Conservation (phyloP, 2,329 filamentous ascomycete species). For the Bisporella sp. region DNA sequence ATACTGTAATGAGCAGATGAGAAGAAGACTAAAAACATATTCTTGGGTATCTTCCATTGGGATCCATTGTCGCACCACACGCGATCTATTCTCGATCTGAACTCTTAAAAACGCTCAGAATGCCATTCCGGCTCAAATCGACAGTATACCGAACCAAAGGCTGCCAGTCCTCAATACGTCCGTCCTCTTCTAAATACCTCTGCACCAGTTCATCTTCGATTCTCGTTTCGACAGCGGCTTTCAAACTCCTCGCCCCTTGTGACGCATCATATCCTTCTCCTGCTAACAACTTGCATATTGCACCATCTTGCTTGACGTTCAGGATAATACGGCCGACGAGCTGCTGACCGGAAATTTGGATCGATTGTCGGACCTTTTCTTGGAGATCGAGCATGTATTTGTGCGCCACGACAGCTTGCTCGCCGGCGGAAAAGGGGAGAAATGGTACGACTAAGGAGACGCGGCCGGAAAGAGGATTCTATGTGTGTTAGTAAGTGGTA, state of each 20-base stretch:
- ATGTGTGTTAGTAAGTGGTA: background rate
- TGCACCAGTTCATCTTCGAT: background rate
- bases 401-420: slow-evolving; percentile 36
- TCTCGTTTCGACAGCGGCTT: background rate
- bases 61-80: too few relatives aligned
- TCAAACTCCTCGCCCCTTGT: slow-evolving; percentile 23
- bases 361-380: slow-evolving; percentile 11
- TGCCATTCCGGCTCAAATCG: background rate
- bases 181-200: background rate
- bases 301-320: slow-evolving; percentile 23
- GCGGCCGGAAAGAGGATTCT: slow-evolving; percentile 35
- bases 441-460: slow-evolving; percentile 36
- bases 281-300: slow-evolving; percentile 27
- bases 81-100: too few relatives aligned
- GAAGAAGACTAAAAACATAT: too few relatives aligned
- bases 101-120: background rate
- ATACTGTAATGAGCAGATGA: too few relatives aligned
- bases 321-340: slow-evolving; percentile 29
- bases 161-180: background rate
- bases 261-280: slow-evolving; percentile 26
- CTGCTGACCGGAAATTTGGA: slow-evolving; percentile 22
- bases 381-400: slow-evolving; percentile 33
- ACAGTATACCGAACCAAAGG: background rate
- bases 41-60: too few relatives aligned
- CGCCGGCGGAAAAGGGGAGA: slow-evolving; percentile 32